Percentiles rank a stretch among this genome's conserved stretches.
Evolutionary conservation across 352 stramenopile genomes (phyloP).

Genomic region (Aphanomyces cochlioides): DNA sequence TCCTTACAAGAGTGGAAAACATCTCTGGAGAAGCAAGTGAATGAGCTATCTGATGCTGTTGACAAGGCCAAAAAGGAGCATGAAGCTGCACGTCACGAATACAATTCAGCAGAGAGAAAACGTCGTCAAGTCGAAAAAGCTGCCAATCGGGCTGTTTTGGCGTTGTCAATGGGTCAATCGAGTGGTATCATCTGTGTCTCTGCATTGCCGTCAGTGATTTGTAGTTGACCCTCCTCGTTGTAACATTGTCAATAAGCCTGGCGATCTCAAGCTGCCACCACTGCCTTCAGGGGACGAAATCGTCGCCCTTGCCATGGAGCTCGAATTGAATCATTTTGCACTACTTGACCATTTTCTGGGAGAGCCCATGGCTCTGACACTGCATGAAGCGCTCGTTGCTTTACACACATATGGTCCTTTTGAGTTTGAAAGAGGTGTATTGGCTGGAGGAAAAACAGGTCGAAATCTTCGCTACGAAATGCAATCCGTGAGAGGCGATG

Average conservation of each 20-base stretch:
- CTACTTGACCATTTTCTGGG: constrained; percentile 43
- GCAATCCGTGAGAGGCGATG: constrained; percentile 46
- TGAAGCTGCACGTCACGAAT: constrained; percentile 34
- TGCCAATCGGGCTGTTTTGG: constrained; percentile 40
- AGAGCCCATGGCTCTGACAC: constrained; percentile 11
- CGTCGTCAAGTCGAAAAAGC: constrained; percentile 37
- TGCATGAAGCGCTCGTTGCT: constrained; percentile 32
- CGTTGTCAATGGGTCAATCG: constrained; percentile 33
- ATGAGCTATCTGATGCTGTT: constrained; percentile 30
- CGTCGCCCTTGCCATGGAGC: constrained; percentile 8
- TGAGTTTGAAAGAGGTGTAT: constrained; percentile 39
- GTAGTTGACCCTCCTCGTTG: constrained; percentile 23
- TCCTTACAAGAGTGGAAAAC: not conserved
- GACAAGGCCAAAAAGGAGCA: constrained; percentile 31
- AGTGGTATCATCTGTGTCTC: not conserved
- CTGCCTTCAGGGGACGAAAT: constrained; percentile 33
- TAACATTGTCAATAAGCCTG: not conserved
- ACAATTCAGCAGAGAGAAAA: constrained; percentile 33
- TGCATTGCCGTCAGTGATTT: not conserved
- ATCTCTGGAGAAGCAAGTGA: constrained; percentile 38
- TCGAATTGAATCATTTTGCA: constrained; percentile 34
- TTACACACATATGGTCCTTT: constrained; percentile 31
- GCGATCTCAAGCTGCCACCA: constrained; percentile 34
- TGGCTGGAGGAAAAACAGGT: constrained; percentile 46
- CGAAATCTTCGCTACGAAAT: constrained; percentile 48